A percentile compares a stretch with the other conserved stretches of the same genome.
These are phyloP conservation scores for Pistacia integerrima DNA, from an alignment of 345 rosid genomes.

Conservation along the genomic window DNA sequence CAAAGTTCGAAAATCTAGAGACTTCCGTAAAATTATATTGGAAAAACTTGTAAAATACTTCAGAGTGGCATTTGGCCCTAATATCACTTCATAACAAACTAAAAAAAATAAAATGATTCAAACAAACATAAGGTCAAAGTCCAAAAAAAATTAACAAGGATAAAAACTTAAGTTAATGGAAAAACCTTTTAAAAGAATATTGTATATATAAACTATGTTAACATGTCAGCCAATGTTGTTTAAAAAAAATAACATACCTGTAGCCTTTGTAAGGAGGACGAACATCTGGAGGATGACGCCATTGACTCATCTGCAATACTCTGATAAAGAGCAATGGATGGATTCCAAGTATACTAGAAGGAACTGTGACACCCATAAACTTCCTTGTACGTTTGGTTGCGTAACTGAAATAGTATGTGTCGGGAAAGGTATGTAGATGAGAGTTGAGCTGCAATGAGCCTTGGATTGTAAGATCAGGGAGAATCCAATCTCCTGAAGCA, in stretches of 20 bases:
- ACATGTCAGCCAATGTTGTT: background rate
- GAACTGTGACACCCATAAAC: conserved; percentile 66
- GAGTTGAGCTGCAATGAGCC: conserved; percentile 66
- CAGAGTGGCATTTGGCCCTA: background rate
- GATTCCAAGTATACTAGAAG: conserved; percentile 71
- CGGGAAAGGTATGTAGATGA: conserved; percentile 64
- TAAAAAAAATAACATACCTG: conserved; percentile 42
- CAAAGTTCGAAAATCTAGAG: background rate
- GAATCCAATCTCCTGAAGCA: conserved; percentile 86
- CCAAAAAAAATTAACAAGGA: background rate
- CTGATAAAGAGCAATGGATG: conserved; percentile 87
- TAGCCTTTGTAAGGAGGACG: conserved; percentile 88
- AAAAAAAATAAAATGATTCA: background rate
- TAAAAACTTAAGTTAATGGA: background rate
- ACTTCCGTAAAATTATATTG: background rate
- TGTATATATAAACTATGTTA: background rate
- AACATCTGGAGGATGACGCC: conserved; percentile 68
- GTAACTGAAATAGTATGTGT: conserved; percentile 89
- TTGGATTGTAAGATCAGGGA: conserved; percentile 93
- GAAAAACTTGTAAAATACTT: background rate
- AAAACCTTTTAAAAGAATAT: too few species aligned
- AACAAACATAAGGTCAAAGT: conserved; percentile 10
- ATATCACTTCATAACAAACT: background rate
- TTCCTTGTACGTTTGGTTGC: conserved; percentile 81
- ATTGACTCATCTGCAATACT: conserved; percentile 83